Evolutionary conservation across 2,329 filamentous ascomycete genomes (phyloP).

Genomic region (Diaporthe humulicola): DNA sequence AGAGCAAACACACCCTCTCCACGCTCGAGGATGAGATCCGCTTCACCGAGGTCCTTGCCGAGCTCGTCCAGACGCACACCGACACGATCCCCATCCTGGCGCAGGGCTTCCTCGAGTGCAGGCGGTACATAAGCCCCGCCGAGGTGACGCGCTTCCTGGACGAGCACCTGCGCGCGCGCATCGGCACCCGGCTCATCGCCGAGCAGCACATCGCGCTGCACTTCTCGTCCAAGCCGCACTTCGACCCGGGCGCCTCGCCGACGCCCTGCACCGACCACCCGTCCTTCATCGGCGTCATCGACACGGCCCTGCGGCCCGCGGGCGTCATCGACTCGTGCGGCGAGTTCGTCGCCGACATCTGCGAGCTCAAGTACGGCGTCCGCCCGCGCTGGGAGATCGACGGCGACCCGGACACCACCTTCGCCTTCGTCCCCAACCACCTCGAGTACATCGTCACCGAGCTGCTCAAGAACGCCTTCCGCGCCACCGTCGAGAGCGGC

Average conservation of each 20-base stretch:
- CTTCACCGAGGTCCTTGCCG: constrained; percentile 93
- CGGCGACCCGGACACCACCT: constrained; percentile 87
- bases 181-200: constrained; percentile 92
- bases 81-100: constrained; percentile 96
- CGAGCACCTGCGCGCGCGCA: constrained; percentile 91
- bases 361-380: constrained; percentile 94
- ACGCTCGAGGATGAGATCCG: constrained; percentile 88
- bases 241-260: constrained; percentile 65
- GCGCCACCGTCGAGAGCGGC: constrained; percentile 89
- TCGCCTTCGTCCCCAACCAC: constrained; percentile 95
- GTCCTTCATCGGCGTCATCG: constrained; percentile 94
- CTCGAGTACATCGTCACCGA: constrained; percentile 98
- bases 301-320: constrained; percentile 87
- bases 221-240: constrained; percentile 77
- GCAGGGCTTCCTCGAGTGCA: constrained; percentile 91
- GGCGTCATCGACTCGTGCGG: constrained; percentile 87
- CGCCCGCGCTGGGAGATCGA: constrained; percentile 85
- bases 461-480: constrained; percentile 95
- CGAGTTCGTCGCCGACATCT: constrained; percentile 93
- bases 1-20: constrained; percentile 70
- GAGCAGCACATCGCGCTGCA: constrained; percentile 98
- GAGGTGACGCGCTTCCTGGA: constrained; percentile 95
- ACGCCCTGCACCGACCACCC: constrained; percentile 65
- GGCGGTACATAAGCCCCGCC: constrained; percentile 84
- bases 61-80: constrained; percentile 93